phyloP scores from a whole-genome alignment of 2,329 filamentous ascomycete genomes.

The Ophiostoma novo-ulmi region DNA sequence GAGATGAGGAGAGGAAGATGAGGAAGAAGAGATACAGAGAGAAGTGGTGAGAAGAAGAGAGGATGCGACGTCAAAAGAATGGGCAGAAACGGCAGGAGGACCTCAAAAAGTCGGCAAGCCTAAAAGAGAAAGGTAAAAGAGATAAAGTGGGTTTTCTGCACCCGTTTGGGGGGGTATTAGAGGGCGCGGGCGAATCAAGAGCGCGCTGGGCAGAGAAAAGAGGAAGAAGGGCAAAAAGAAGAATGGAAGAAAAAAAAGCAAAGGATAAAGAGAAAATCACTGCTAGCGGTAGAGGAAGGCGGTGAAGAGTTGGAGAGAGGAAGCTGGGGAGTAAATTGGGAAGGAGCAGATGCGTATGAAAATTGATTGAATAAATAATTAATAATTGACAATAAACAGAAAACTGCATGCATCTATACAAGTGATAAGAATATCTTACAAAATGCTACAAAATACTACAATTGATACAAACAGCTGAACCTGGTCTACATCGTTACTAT shows the following conservation, averaged over 20 bases:
- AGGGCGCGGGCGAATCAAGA: not conserved
- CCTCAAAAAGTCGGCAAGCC: constrained; percentile 14
- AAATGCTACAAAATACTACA: too few species aligned
- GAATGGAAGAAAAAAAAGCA: not conserved
- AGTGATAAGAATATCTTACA: too few species aligned
- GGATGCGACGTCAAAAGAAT: constrained; percentile 1
- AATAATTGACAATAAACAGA: not conserved
- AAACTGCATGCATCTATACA: too few species aligned
- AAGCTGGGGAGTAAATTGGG: not conserved
- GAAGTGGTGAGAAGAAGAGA: constrained; percentile 1
- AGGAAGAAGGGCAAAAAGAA: constrained; percentile 10
- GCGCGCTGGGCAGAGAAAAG: constrained; percentile 6
- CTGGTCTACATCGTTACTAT: not conserved
- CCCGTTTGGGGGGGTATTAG: constrained; percentile 7
- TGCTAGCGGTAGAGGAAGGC: not conserved
- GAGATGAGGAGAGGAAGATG: not conserved
- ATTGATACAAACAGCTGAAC: not conserved
- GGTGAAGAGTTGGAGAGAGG: not conserved
- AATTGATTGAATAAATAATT: not conserved
- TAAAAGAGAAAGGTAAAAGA: not conserved
- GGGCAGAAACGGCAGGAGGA: not conserved
- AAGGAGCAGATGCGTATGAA: not conserved
- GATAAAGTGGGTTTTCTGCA: not conserved
- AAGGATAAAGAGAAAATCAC: not conserved
- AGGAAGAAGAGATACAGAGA: too few species aligned